A percentile compares a stretch with the other conserved stretches of the same genome.
Evolutionary conservation across 176 grass and related monocot species (phyloP).

Genomic region (Chrysopogon serrulatus): DNA sequence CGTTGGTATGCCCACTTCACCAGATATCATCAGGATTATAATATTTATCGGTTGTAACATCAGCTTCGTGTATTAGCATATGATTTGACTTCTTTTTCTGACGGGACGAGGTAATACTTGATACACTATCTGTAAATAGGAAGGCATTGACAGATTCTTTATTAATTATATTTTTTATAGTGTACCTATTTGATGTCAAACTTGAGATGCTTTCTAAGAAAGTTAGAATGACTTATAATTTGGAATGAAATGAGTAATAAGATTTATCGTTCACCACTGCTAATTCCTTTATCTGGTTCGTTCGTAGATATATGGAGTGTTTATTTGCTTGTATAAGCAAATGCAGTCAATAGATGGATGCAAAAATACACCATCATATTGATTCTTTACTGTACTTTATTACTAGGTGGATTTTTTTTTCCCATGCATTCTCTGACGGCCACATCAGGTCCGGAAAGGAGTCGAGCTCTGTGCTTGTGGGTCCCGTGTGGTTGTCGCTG

Average conservation of each 20-base stretch:
- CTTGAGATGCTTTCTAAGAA: too few relatives aligned
- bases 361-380: neutral
- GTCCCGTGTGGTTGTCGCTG: neutral
- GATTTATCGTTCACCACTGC: neutral
- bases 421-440: neutral
- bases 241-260: too few relatives aligned
- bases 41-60: neutral
- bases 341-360: neutral
- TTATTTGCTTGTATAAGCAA: neutral
- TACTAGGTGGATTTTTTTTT: too few relatives aligned
- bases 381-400: too few relatives aligned
- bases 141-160: slow-evolving; percentile 9
- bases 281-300: neutral
- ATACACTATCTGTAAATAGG: slow-evolving; percentile 23
- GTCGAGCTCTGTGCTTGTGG: neutral
- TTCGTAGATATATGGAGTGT: neutral
- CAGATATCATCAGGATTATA: neutral
- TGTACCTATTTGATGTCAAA: too few relatives aligned
- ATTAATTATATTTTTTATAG: too few relatives aligned
- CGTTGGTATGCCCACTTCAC: neutral
- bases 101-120: neutral
- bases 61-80: neutral
- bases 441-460: too few relatives aligned
- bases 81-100: neutral
- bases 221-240: too few relatives aligned